Conservation (phyloP, 2,329 filamentous ascomycete genomes). For the Immersiporthe knoxdaviesiana region DNA sequence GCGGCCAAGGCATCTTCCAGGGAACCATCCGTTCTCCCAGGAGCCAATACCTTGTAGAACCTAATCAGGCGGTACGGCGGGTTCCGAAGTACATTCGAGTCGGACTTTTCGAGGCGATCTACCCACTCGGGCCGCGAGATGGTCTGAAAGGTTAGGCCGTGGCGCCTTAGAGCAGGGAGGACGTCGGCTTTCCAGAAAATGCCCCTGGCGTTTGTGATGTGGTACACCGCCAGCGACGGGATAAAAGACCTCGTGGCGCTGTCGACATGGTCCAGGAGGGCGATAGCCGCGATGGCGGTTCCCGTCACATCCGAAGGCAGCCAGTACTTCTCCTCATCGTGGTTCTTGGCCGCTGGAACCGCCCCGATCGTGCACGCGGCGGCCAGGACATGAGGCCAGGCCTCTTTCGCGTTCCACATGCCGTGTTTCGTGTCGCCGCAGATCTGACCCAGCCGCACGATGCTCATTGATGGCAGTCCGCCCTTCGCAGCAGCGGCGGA, state of each 20-base stretch:
- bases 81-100: conserved; percentile 5
- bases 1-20: neutral
- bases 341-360: neutral
- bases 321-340: neutral
- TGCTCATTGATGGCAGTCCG: neutral
- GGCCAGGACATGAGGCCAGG: neutral
- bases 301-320: conserved; percentile 18
- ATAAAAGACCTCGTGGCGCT: neutral
- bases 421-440: conserved; percentile 9
- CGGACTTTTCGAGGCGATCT: neutral
- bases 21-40: neutral
- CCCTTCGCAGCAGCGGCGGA: conserved; percentile 9
- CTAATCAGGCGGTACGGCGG: conserved; percentile 3
- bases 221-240: neutral
- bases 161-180: neutral
- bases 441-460: neutral
- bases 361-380: neutral
- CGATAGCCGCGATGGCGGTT: conserved; percentile 10
- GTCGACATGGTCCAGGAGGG: conserved; percentile 1
- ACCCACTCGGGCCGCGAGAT: neutral
- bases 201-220: neutral
- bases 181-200: neutral
- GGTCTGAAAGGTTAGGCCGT: neutral
- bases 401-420: conserved; percentile 9
- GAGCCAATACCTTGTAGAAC: neutral